A percentile compares a stretch with the other conserved stretches of the same genome.
These are phyloP conservation scores for Paspalum notatum DNA, from an alignment of 176 grass and related monocot genomes.

Conservation along the genomic window DNA sequence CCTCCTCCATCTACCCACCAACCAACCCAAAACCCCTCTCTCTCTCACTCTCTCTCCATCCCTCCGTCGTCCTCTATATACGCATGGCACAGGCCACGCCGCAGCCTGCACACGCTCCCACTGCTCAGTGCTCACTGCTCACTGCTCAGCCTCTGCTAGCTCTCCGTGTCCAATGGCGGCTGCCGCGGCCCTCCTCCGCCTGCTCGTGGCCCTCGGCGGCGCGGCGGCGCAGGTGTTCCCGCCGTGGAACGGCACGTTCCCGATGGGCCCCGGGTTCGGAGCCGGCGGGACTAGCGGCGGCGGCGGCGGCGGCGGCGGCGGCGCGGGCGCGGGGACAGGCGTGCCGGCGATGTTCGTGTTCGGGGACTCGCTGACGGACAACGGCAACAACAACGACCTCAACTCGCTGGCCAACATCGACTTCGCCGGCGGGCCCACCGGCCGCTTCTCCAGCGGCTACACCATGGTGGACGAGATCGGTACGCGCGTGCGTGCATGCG, in stretches of 20 bases:
- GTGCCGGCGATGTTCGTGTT: slow-evolving; percentile 96
- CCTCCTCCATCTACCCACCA: slow-evolving; percentile 22
- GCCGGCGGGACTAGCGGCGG: neutral
- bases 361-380: slow-evolving; percentile 92
- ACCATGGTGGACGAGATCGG: slow-evolving; percentile 86
- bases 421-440: slow-evolving; percentile 79
- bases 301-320: neutral
- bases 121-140: neutral
- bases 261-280: slow-evolving; percentile 41
- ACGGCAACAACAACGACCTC: slow-evolving; percentile 94
- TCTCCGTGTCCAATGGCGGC: slow-evolving; percentile 1
- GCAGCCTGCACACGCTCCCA: slow-evolving; percentile 3
- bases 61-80: slow-evolving; percentile 26
- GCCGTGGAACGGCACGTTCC: slow-evolving; percentile 59
- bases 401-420: slow-evolving; percentile 86
- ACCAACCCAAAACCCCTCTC: slow-evolving; percentile 11
- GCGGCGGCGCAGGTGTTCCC: slow-evolving; percentile 42
- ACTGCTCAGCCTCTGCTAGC: slow-evolving; percentile 11
- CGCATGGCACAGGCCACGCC: neutral
- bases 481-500: neutral
- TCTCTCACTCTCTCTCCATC: no score
- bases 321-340: neutral
- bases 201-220: slow-evolving; percentile 9
- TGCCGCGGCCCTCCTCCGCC: neutral
- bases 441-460: slow-evolving; percentile 95